Evolutionary conservation across 805 yeast genomes (phyloP), one percentile per base, ranked within the genome.

Genomic region (Isabelozyma heimii): DNA sequence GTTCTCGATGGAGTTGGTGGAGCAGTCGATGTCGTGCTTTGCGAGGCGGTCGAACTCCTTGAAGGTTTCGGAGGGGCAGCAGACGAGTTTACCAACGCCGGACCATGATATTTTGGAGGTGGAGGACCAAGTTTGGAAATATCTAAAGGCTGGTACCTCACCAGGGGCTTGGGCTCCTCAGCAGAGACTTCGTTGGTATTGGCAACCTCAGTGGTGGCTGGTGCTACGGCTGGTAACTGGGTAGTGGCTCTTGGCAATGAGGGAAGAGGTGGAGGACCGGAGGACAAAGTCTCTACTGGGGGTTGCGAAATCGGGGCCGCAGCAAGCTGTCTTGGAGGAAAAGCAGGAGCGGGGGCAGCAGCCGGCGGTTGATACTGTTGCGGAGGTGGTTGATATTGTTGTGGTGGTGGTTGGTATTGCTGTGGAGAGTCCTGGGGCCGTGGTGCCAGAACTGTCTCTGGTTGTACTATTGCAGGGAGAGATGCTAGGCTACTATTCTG

Each of bases 71-170:
- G 42, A 3, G 44, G 33, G 8, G 47, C 7, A 7, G 47, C 42
- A 26, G 47, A 27, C 33, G n/a, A 9, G 42, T 28, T 13, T 40
- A 7, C 13, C 15, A 24, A 40, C 3, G 38, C n/a, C 8, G 49
- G 50, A 3, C 44, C 51, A 38, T 42, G 54, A 30, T 47, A 48
- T 8, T 3, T 73, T 70, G 82, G 82, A 2, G 80, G 80, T 7
- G 81, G 81, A 2, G 81, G 76, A 1, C 75, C 81, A 50, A 66
- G 64, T 30, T 65, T 67, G 33, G 60, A 53, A 10, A 65, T 51
- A 52, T 76, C 76, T 38, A 74, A 60, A 4, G 70, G 73, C 59
- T 15, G 14, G 44, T 42, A 42, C 12, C 24, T 26, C n/a, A 42
- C 44, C 15, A 28, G 26, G 7, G 37, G 35, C 12, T 27, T 14